A percentile compares a stretch with the other conserved stretches of the same genome.
Evolutionary conservation across 2,329 filamentous ascomycete species (phyloP).

Genomic region (Curvularia hawaiiensis): DNA sequence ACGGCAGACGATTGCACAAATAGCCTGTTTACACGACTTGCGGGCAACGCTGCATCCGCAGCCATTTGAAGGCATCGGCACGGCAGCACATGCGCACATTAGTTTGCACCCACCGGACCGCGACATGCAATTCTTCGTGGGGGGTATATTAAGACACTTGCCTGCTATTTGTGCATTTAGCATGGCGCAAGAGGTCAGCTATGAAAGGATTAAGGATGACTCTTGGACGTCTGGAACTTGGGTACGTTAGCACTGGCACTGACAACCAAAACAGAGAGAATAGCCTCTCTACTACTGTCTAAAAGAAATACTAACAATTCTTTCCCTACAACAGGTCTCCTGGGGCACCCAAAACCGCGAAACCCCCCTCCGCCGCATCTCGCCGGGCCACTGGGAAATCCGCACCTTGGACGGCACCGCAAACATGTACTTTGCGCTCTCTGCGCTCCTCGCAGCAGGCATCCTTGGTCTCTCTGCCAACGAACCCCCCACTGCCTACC

Average conservation of each 20-base stretch:
- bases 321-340: slow-evolving; percentile 65
- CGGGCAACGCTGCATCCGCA: slow-evolving; percentile 77
- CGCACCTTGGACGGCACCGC: slow-evolving; percentile 79
- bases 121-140: slow-evolving; percentile 70
- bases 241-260: neutral
- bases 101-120: slow-evolving; percentile 62
- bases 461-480: slow-evolving; percentile 57
- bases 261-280: no score
- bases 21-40: slow-evolving; percentile 66
- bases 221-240: slow-evolving; percentile 51
- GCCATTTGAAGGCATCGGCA: slow-evolving; percentile 66
- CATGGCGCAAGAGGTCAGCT: slow-evolving; percentile 69
- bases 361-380: slow-evolving; percentile 71
- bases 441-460: slow-evolving; percentile 66
- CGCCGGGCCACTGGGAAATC: slow-evolving; percentile 74
- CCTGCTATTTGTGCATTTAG: slow-evolving; percentile 71
- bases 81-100: slow-evolving; percentile 72
- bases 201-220: slow-evolving; percentile 69
- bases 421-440: slow-evolving; percentile 75
- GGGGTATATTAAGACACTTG: slow-evolving; percentile 70
- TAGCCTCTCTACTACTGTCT: no score
- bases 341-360: slow-evolving; percentile 87
- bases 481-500: slow-evolving; percentile 52
- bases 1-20: slow-evolving; percentile 69
- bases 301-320: neutral